Evolutionary conservation across 257 asterid species (phyloP).

Genomic region (Coffea eugenioides): DNA sequence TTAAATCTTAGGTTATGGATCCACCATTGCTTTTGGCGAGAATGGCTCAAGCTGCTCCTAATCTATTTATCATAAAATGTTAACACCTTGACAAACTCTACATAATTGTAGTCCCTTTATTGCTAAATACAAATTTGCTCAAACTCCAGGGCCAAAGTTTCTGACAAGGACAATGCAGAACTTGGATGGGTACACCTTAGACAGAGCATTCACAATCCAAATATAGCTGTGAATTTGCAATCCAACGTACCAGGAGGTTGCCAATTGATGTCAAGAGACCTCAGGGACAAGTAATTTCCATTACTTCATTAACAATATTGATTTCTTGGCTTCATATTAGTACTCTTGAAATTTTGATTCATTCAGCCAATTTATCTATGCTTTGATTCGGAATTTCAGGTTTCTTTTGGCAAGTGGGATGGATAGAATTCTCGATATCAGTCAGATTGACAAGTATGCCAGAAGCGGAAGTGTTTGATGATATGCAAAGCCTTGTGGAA

Average conservation of each 20-base stretch:
- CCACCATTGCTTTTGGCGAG: too few relatives aligned
- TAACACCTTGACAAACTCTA: neutral
- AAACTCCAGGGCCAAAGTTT: conserved; percentile 68
- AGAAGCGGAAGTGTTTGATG: conserved; percentile 31
- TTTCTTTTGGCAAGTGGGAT: conserved; percentile 58
- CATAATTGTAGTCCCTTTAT: neutral
- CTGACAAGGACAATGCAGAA: conserved; percentile 44
- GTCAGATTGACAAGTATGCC: conserved; percentile 55
- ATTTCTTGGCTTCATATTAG: neutral
- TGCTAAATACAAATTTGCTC: neutral
- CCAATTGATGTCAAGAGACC: conserved; percentile 53
- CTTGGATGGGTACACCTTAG: conserved; percentile 81
- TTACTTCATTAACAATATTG: neutral
- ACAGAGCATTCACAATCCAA: conserved; percentile 95
- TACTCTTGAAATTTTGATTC: neutral
- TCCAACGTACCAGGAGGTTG: conserved; percentile 77
- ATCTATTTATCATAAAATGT: neutral
- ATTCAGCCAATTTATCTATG: neutral
- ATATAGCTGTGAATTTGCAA: conserved; percentile 81
- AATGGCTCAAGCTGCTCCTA: too few relatives aligned
- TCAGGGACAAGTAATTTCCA: conserved; percentile 54
- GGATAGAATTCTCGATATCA: conserved; percentile 57
- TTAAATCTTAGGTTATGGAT: too few relatives aligned
- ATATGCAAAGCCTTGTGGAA: neutral
- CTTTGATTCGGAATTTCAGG: conserved; percentile 38